A percentile compares a stretch with the other conserved stretches of the same genome.
phyloP scores from a whole-genome alignment of 371 early-diverging fungal species.

The Haplosporangium sp. region DNA sequence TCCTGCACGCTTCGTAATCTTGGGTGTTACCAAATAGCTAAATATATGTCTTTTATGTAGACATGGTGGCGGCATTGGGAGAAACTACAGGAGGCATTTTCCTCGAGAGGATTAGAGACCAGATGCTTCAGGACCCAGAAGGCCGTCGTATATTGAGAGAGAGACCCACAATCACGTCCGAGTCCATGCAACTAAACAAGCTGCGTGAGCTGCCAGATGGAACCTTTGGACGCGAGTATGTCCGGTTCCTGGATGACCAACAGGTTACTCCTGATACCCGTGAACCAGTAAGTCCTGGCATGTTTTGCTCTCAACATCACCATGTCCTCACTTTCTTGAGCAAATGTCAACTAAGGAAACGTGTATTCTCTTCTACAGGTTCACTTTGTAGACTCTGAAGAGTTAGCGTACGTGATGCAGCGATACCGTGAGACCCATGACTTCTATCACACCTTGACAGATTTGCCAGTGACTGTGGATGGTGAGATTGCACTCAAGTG shows the following conservation, averaged over 20 bases:
- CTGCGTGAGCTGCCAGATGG: slow-evolving; percentile 74
- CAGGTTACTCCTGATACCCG: slow-evolving; percentile 89
- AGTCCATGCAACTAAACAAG: slow-evolving; percentile 69
- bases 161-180: slow-evolving; percentile 79
- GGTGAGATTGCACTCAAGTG: slow-evolving; percentile 95
- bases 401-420: slow-evolving; percentile 93
- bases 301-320: neutral
- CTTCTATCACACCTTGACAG: slow-evolving; percentile 92
- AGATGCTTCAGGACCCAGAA: slow-evolving; percentile 78
- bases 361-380: slow-evolving; percentile 60
- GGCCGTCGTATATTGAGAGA: slow-evolving; percentile 89
- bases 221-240: slow-evolving; percentile 90
- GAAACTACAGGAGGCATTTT: slow-evolving; percentile 85
- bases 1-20: too few species aligned
- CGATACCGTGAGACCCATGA: slow-evolving; percentile 96
- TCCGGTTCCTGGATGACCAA: slow-evolving; percentile 80
- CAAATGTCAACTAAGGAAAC: neutral
- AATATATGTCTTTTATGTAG: slow-evolving; percentile 51
- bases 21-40: too few species aligned
- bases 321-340: neutral
- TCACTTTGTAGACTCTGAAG: slow-evolving; percentile 87
- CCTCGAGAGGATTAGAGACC: slow-evolving; percentile 75
- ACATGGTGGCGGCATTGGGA: slow-evolving; percentile 93
- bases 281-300: slow-evolving; percentile 65
- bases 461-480: slow-evolving; percentile 86